Base-by-base conservation (phyloP, 257 asterid species). In the Craterostigma plantagineum region DNA sequence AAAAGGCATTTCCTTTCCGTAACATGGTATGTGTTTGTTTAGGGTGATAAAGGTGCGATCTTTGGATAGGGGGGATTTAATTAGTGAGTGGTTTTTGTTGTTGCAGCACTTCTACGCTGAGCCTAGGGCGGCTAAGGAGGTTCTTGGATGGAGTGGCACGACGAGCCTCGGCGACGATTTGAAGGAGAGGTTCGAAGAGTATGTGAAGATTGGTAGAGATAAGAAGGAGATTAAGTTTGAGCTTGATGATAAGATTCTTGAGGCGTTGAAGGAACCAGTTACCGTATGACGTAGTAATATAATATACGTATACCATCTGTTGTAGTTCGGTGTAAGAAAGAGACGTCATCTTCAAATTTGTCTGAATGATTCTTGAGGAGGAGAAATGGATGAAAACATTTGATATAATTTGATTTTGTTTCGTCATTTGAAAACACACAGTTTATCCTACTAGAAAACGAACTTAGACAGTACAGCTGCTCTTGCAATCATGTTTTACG, bases 1-100 rank as follows among this genome's bases (percentile, higher is more conserved):
- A 68, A 72, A 87, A 87, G 66, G 97, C 97, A 14, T 87, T 82
- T 61, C 97, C 97, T 61, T 87, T 87, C 67, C 81, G 97, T 15
- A 87, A 62, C 77, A 76, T 72, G 97, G 97, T 87, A 77, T 37
- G 6, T 8, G 17, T n/a, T 15, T 43, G 33, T 40, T 14, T 4
- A 7, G 6, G 15, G 12, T n/a, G 43, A 3, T 42, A 3, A 42
- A 14, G 6, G 4, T 7, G 12, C 11, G 11, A 38, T 40, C 18
- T 2, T 10, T n/a, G n/a, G n/a, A n/a, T n/a, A n/a, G n/a, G n/a
- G n/a, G n/a, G n/a, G n/a, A n/a, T 14, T 2, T 12, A 51, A 11
- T 42, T 30, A 40, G 47, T 34, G 16, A 18, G 1, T 10, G 43
- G 10, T 13, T 39, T 12, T 27, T 33, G 35, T 37, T 46, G 55